Conservation (phyloP, 371 early-diverging fungal genomes). For the Mucor velutinosus region DNA sequence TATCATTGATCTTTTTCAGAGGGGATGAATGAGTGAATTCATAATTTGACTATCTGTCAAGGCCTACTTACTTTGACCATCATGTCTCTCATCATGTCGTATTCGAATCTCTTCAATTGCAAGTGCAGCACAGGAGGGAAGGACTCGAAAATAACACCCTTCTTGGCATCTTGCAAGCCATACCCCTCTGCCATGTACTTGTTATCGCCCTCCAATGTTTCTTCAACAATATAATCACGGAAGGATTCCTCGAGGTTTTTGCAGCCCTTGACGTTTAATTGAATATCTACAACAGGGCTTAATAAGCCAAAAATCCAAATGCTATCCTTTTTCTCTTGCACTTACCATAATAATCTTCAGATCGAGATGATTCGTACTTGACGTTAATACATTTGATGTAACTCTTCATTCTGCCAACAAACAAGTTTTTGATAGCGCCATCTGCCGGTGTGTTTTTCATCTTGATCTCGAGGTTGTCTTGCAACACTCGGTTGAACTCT, state of each 20-base stretch:
- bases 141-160: constrained; percentile 91
- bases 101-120: constrained; percentile 97
- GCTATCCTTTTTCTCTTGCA: neutral
- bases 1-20: constrained; percentile 82
- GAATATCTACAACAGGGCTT: constrained; percentile 57
- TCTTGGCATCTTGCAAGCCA: constrained; percentile 96
- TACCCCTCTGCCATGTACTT: constrained; percentile 95
- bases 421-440: constrained; percentile 86
- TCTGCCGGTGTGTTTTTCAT: constrained; percentile 90
- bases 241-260: constrained; percentile 91
- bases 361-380: constrained; percentile 87
- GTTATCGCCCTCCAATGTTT: constrained; percentile 95
- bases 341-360: constrained; percentile 61
- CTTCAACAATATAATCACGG: constrained; percentile 82
- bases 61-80: constrained; percentile 79
- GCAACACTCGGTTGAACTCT: constrained; percentile 94
- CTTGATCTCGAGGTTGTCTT: constrained; percentile 92
- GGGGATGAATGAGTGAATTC: neutral
- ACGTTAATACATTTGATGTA: constrained; percentile 93
- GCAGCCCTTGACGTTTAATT: constrained; percentile 93
- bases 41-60: neutral
- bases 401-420: constrained; percentile 94
- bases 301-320: neutral
- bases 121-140: constrained; percentile 98
- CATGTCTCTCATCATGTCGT: constrained; percentile 88